These are phyloP conservation scores for Globisporangium megalacanthum DNA, from an alignment of 352 stramenopile genomes.

Conservation along the genomic window DNA sequence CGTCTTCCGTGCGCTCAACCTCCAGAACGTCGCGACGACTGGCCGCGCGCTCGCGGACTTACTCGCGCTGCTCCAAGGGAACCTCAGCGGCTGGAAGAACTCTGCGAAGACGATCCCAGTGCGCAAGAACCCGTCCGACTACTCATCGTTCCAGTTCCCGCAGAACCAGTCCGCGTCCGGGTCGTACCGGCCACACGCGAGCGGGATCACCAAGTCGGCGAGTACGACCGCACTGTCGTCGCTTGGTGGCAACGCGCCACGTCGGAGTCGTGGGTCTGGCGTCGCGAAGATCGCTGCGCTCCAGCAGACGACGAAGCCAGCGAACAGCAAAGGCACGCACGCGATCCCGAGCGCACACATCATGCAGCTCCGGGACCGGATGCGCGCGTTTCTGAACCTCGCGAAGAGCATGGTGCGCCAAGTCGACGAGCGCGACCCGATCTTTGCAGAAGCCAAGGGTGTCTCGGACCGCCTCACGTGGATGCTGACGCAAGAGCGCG, in stretches of 20 bases:
- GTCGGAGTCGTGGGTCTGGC: slow-evolving; percentile 72
- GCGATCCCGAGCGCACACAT: slow-evolving; percentile 78
- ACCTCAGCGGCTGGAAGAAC: slow-evolving; percentile 67
- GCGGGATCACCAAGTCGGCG: slow-evolving; percentile 80
- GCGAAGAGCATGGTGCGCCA: slow-evolving; percentile 84
- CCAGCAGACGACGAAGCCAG: slow-evolving; percentile 65
- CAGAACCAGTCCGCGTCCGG: slow-evolving; percentile 31
- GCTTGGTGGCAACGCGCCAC: slow-evolving; percentile 63
- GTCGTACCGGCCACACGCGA: slow-evolving; percentile 29
- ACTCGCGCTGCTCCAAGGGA: slow-evolving; percentile 60
- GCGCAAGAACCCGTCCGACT: slow-evolving; percentile 78
- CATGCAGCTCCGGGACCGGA: slow-evolving; percentile 93
- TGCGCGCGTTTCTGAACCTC: slow-evolving; percentile 92
- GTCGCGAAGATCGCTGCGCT: slow-evolving; percentile 80
- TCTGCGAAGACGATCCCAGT: slow-evolving; percentile 79
- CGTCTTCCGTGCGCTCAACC: slow-evolving; percentile 72
- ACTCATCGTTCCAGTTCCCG: slow-evolving; percentile 80
- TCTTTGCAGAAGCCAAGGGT: slow-evolving; percentile 85
- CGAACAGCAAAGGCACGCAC: slow-evolving; percentile 46
- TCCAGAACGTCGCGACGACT: slow-evolving; percentile 62
- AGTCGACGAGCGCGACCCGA: slow-evolving; percentile 71
- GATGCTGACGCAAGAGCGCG: slow-evolving; percentile 94
- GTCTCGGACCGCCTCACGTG: slow-evolving; percentile 95
- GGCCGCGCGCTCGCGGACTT: slow-evolving; percentile 67
- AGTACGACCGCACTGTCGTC: slow-evolving; percentile 84